Evolutionary conservation across 192 early-diverging fungal species (phyloP).

Genomic region (Coemansia sp.): DNA sequence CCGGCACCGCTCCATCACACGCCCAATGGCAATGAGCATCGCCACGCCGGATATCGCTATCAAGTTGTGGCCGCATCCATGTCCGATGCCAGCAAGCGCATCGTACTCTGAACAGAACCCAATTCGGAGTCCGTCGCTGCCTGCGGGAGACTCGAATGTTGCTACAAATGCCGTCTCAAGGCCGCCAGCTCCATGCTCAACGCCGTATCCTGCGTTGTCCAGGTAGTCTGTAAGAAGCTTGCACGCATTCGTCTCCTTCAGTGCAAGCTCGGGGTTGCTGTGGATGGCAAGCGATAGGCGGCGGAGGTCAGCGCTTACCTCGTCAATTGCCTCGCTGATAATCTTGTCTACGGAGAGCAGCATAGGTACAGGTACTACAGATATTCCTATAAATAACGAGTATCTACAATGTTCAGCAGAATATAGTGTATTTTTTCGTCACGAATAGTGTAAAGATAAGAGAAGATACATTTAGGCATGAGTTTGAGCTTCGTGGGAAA

Average conservation of each 20-base stretch:
- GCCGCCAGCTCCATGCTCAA: constrained; percentile 62
- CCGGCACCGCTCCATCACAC: constrained; percentile 42
- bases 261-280: constrained; percentile 61
- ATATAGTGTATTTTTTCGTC: too few relatives aligned
- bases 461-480: too few relatives aligned
- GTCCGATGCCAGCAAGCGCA: constrained; percentile 67
- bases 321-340: constrained; percentile 22
- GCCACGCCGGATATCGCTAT: constrained; percentile 73
- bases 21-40: constrained; percentile 58
- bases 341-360: constrained; percentile 18
- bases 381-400: too few relatives aligned
- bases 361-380: constrained; percentile 4
- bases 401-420: too few relatives aligned
- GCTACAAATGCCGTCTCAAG: constrained; percentile 79
- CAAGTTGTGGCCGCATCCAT: constrained; percentile 74
- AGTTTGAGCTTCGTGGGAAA: too few relatives aligned
- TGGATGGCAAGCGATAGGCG: constrained; percentile 55
- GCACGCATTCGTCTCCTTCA: constrained; percentile 64
- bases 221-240: constrained; percentile 67
- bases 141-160: constrained; percentile 54
- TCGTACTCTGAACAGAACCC: constrained; percentile 71
- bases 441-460: too few relatives aligned
- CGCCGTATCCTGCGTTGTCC: constrained; percentile 62
- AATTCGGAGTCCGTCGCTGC: constrained; percentile 48
- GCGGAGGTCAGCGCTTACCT: constrained; percentile 29